phyloP scores from a whole-genome alignment of 257 asterid species.

The Solanum sparsipilum region DNA sequence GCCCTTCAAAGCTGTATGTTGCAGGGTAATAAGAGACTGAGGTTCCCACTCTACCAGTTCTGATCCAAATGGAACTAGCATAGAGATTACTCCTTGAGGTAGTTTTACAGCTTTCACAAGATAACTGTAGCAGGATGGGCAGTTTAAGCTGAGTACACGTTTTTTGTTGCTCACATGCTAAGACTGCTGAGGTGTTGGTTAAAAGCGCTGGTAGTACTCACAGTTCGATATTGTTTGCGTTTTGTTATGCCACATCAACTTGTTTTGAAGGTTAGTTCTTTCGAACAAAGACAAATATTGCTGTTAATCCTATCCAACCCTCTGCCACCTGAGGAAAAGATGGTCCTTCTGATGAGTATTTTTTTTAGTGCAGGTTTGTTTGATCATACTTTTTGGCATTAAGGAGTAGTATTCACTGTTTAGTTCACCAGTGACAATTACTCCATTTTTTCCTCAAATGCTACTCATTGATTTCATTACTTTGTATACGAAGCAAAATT shows the following conservation, averaged over 20 bases:
- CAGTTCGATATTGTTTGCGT: background rate
- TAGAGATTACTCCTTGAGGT: slow-evolving; percentile 34
- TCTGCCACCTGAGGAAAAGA: background rate
- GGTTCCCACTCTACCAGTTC: slow-evolving; percentile 38
- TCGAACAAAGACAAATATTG: background rate
- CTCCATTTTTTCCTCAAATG: background rate
- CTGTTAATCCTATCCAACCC: background rate
- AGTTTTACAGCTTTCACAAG: slow-evolving; percentile 4
- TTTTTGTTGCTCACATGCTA: background rate
- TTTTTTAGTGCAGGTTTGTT: background rate
- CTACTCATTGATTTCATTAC: background rate
- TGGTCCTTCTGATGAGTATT: background rate
- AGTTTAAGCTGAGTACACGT: slow-evolving; percentile 8
- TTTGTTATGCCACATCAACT: background rate
- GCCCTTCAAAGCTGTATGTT: slow-evolving; percentile 72
- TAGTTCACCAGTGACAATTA: background rate
- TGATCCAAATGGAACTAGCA: slow-evolving; percentile 32
- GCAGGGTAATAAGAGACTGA: slow-evolving; percentile 80
- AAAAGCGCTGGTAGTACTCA: background rate
- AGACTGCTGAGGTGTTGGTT: background rate
- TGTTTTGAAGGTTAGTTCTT: background rate
- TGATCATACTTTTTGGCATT: background rate
- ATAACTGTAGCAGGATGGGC: slow-evolving; percentile 14
- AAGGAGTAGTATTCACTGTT: background rate
- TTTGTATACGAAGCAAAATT: background rate